Conservation (phyloP, 139 green algal species). For the Limnomonas spitsbergensis region DNA sequence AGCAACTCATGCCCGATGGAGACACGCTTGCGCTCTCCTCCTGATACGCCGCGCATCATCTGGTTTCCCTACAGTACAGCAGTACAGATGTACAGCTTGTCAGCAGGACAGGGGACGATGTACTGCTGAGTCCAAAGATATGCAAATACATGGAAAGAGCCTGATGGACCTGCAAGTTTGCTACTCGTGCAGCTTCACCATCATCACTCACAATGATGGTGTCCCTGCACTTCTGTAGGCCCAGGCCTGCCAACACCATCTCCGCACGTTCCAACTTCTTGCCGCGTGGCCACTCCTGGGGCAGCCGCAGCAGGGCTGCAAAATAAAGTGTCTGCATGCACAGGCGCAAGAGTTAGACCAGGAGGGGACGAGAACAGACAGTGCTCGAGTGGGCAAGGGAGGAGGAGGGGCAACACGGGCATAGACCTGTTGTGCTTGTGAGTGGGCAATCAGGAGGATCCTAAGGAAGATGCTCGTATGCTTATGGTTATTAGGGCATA, state of each 20-base stretch:
- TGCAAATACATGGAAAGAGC: too few relatives aligned
- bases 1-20: slow-evolving; percentile 86
- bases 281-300: slow-evolving; percentile 53
- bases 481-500: too few relatives aligned
- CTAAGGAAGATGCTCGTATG: too few relatives aligned
- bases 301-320: slow-evolving; percentile 79
- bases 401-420: too few relatives aligned
- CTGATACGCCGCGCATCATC: slow-evolving; percentile 47
- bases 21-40: slow-evolving; percentile 92
- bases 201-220: slow-evolving; percentile 84
- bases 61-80: slow-evolving; percentile 15
- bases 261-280: slow-evolving; percentile 69
- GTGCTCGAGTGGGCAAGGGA: slow-evolving; percentile 64
- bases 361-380: slow-evolving; percentile 74
- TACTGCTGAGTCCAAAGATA: too few relatives aligned
- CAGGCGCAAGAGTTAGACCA: slow-evolving; percentile 58
- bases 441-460: too few relatives aligned
- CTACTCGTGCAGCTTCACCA: too few relatives aligned
- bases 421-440: too few relatives aligned
- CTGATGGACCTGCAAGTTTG: too few relatives aligned
- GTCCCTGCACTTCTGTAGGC: slow-evolving; percentile 70
- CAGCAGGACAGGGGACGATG: background rate
- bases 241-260: slow-evolving; percentile 66
- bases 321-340: slow-evolving; percentile 67
- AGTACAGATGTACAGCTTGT: background rate